Base-by-base conservation (phyloP, 2,329 filamentous ascomycete genomes). In the Microcyclospora pomicola region DNA sequence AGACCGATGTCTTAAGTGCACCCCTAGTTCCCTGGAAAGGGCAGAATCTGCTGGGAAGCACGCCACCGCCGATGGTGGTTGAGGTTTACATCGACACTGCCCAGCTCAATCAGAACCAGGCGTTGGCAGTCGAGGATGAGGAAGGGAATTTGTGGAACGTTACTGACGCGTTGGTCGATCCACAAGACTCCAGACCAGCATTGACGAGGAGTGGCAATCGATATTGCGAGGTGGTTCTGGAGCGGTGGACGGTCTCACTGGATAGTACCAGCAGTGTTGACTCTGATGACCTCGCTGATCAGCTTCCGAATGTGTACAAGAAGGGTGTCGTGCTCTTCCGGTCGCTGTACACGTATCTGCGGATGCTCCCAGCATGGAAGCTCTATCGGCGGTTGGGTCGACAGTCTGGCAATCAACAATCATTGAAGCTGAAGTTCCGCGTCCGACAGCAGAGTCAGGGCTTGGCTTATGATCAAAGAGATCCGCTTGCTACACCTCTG, bases 251-350 rank as follows among this genome's bases (percentile, higher is more conserved):
- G 40, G 73, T 98, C 46, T 80, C 91, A 55, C 68, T 96, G 40
- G 82, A 82, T 54, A 73, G 75, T 48, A 63, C 64, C 41, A 59
- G 68, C 40, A 56, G 67, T 56, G 56, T 69, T 73, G 55, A 83
- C 39, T 51, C 66, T 5, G 51, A 65, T 30, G 71, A 77, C 42
- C 59, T 76, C 36, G 68, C 61, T 37, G 67, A 73, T 34, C 66
- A 73, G 27, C 66, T 96, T 36, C 86, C 91, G 11, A 88, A 84
- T 37, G 78, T 94, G 41, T 98, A 98, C 70, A 98, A 98, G 65
- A 91, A 93, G 63, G 85, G 83, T 51, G 93, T 98, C 46, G 82
- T 96, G 48, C 77, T 95, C 50, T 95, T 96, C 62, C 75, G 91
- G 42, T 86, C 86, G 2, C 70, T 98, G 33, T 94, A 83, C 59